These are phyloP conservation scores for Paralagenidium karlingii DNA, from an alignment of 352 stramenopile species.

Conservation along the genomic window DNA sequence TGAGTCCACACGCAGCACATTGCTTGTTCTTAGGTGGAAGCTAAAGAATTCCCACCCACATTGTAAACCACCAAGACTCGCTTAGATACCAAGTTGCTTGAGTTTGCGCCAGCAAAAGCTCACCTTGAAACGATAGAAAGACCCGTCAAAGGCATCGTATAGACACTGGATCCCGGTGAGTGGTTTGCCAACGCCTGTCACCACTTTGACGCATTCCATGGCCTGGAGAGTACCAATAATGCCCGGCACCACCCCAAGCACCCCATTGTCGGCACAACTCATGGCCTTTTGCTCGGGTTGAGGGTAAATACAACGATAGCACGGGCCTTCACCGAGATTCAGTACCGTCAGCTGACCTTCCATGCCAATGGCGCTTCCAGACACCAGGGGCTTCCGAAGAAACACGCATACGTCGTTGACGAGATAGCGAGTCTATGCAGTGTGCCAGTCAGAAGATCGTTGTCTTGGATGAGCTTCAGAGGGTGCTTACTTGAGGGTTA, in stretches of 20 bases:
- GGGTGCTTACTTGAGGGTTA: no score
- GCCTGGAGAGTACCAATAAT: slow-evolving; percentile 92
- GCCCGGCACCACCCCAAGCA: slow-evolving; percentile 91
- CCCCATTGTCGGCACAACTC: slow-evolving; percentile 93
- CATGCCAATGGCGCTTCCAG: slow-evolving; percentile 89
- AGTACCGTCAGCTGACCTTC: slow-evolving; percentile 97
- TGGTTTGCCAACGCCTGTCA: slow-evolving; percentile 47
- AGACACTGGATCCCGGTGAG: slow-evolving; percentile 55
- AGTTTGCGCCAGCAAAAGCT: slow-evolving; percentile 12
- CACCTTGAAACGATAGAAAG: slow-evolving; percentile 58
- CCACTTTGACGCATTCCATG: slow-evolving; percentile 88
- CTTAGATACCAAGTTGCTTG: not conserved
- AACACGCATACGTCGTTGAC: slow-evolving; percentile 91
- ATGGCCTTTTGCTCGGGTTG: slow-evolving; percentile 48
- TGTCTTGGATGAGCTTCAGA: not conserved
- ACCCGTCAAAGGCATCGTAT: slow-evolving; percentile 65
- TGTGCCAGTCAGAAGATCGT: not conserved
- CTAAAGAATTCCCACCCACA: no score
- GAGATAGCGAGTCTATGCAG: slow-evolving; percentile 90
- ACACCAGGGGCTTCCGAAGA: slow-evolving; percentile 80
- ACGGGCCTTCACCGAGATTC: slow-evolving; percentile 88
- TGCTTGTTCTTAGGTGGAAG: no score
- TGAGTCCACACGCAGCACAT: no score
- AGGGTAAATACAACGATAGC: slow-evolving; percentile 97
- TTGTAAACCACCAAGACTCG: not conserved